Evolutionary conservation across 192 early-diverging fungal species (phyloP), one percentile per base, ranked within the genome.

Genomic region (Backusella tarrabulga): DNA sequence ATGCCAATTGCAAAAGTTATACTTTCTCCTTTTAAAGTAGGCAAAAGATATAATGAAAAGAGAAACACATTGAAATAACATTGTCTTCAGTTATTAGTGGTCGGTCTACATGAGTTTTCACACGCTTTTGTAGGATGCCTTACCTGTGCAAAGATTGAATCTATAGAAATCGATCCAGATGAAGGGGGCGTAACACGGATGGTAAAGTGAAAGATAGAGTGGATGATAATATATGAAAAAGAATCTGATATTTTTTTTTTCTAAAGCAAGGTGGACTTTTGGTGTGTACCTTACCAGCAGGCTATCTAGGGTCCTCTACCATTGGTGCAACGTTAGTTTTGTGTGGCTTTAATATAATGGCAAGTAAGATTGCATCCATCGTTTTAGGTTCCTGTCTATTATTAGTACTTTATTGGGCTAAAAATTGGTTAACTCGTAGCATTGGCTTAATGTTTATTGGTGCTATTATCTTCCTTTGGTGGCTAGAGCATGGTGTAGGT

Each of bases 71-170:
- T 36, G 42, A 44, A 54, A 36, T 63, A 17, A 14, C 38, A 71
- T 4, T 35, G 8, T 32, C 0, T 2, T 4, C 80, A 94, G 92
- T 86, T 97, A 44, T 86, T 96, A 12, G 95, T 94, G 0, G 97
- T 99, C 52, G 94, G 93, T 15, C 81, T 99, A 56, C 98, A 99
- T 79, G 98, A 99, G 83, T 97, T 97, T 81, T 92, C 95, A 36
- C 97, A 99, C 80, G 98, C 97, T 2, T 86, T 87, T 44, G 95
- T 95, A 21, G 95, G 94, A 0, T 85, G 89, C 35, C 90, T 90
- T 73, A 98, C 97, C 14, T 95, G 97, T 23, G 98, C 92, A 21
- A 91, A 91, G 70, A 93, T 99, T 26, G 88, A 93, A 70, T 92
- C 92, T 17, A 96, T 99, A 67, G 91, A 92, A 23, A 90, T 99